Evolutionary conservation across 1,139 yeast species (phyloP), one percentile per base, ranked within the genome.

Genomic region (Taphrina flavorubra): DNA sequence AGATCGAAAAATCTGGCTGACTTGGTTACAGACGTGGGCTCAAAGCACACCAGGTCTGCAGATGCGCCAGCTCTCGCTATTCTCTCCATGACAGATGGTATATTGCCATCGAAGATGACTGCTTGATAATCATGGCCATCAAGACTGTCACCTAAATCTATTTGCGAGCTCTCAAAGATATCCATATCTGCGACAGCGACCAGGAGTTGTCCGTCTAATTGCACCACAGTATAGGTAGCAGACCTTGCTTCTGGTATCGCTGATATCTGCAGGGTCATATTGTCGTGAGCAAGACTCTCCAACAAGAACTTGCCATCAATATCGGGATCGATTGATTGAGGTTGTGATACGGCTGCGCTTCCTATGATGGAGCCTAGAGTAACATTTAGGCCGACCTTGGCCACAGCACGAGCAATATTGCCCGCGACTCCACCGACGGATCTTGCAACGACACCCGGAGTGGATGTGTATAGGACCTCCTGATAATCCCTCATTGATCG

Each of bases 161-260:
- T 70, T 37, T 84, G 80, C 69, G 86, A 73, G 37, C 82, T 79
- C 72, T 89, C 90, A 18, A 88, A 80, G 13, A 88, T 85, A 13
- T 80, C 80, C 97, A 92, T 91, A 75, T 90, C 97, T 3, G 97
- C 94, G 76, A 92, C 87, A 0, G 97, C 96, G 18, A 89, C 80
- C 7, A 89, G 76, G 63, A 91, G 79, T 3, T 84, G 87, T 0
- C 97, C 97, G 1, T 79, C 72, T 70, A 84, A 85, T 74, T 90
- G 94, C 70, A 87, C 82, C 0, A 96, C 86, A 6, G 86, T 82
- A 74, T 92, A 92, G 73, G 88, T 89, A 0, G 95, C 91, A 0
- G 95, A 88, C 16, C 76, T 68, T 2, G 74, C 70, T 49, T 78
- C 70, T 25, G 62, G 39, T 14, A 25, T 14, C 18, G 53, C 11